These are phyloP conservation scores for Colletotrichum sp. DNA, from an alignment of 2,329 filamentous ascomycete genomes.

Conservation along the genomic window DNA sequence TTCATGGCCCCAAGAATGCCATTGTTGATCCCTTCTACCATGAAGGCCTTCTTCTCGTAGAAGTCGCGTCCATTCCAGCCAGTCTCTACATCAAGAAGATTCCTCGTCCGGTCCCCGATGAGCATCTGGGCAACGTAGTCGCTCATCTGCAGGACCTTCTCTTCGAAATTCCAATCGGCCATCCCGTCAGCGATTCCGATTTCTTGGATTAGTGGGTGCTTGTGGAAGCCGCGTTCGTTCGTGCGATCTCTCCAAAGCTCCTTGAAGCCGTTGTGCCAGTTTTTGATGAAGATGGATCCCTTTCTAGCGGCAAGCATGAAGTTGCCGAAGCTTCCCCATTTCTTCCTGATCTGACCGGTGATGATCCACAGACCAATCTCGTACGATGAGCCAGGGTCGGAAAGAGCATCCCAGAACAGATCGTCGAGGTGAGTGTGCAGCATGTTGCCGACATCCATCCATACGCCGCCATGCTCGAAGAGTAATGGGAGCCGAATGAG, in stretches of 20 bases:
- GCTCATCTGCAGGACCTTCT: slow-evolving; percentile 33
- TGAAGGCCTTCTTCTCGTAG: slow-evolving; percentile 35
- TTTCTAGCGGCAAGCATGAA: slow-evolving; percentile 47
- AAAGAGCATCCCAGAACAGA: slow-evolving; percentile 37
- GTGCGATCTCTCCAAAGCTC: slow-evolving; percentile 39
- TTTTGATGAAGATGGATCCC: slow-evolving; percentile 45
- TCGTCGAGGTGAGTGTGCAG: slow-evolving; percentile 34
- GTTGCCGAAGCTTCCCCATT: slow-evolving; percentile 42
- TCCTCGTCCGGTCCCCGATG: slow-evolving; percentile 36
- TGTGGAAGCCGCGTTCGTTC: slow-evolving; percentile 36
- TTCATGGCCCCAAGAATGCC: slow-evolving; percentile 35
- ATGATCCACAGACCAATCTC: slow-evolving; percentile 39
- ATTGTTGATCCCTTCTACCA: slow-evolving; percentile 35
- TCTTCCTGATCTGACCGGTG: slow-evolving; percentile 34
- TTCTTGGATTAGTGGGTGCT: slow-evolving; percentile 32
- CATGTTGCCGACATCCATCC: slow-evolving; percentile 43
- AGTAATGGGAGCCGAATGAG: slow-evolving; percentile 44
- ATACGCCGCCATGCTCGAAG: slow-evolving; percentile 38
- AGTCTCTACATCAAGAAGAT: slow-evolving; percentile 32
- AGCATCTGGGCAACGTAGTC: slow-evolving; percentile 43
- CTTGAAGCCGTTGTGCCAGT: slow-evolving; percentile 44
- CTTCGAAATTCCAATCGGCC: slow-evolving; percentile 25
- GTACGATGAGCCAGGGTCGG: slow-evolving; percentile 20
- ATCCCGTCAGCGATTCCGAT: slow-evolving; percentile 35
- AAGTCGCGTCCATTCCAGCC: slow-evolving; percentile 37